These are phyloP conservation scores for Pachysandra terminalis DNA, from an alignment of 164 flowering plant genomes.

Conservation along the genomic window DNA sequence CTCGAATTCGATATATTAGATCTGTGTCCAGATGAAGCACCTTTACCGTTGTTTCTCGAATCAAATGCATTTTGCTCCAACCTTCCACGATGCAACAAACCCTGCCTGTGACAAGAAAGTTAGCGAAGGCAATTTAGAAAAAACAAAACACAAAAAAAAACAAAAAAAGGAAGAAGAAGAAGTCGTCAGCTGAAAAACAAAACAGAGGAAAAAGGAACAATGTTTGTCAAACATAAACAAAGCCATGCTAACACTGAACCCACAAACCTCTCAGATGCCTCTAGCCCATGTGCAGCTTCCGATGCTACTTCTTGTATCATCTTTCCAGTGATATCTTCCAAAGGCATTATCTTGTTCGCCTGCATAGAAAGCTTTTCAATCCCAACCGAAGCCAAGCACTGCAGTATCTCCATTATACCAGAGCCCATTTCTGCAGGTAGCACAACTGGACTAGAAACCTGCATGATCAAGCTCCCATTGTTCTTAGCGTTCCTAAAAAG, in stretches of 20 bases:
- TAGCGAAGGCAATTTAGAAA: neutral
- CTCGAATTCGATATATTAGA: slow-evolving; percentile 24
- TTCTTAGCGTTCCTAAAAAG: slow-evolving; percentile 59
- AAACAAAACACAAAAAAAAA: slow-evolving; percentile 3
- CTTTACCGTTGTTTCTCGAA: slow-evolving; percentile 26
- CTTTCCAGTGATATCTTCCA: slow-evolving; percentile 88
- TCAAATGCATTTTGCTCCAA: slow-evolving; percentile 22
- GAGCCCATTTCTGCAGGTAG: slow-evolving; percentile 98
- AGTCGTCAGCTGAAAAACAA: neutral
- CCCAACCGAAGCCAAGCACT: slow-evolving; percentile 75
- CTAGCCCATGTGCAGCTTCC: slow-evolving; percentile 60
- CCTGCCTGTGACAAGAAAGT: slow-evolving; percentile 30
- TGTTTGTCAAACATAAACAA: neutral
- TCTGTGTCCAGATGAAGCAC: slow-evolving; percentile 26
- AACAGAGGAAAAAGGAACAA: neutral
- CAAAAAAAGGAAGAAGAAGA: neutral
- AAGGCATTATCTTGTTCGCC: slow-evolving; percentile 87
- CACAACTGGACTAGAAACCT: slow-evolving; percentile 89
- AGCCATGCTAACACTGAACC: neutral
- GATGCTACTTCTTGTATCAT: slow-evolving; percentile 82
- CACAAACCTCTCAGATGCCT: slow-evolving; percentile 65
- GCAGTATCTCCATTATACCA: slow-evolving; percentile 73
- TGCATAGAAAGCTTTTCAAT: slow-evolving; percentile 91
- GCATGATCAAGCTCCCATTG: slow-evolving; percentile 76
- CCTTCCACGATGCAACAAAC: slow-evolving; percentile 32